Base-by-base conservation (phyloP, 1,284 basidiomycete genomes). In the Sanguinoderma infundibulare region DNA sequence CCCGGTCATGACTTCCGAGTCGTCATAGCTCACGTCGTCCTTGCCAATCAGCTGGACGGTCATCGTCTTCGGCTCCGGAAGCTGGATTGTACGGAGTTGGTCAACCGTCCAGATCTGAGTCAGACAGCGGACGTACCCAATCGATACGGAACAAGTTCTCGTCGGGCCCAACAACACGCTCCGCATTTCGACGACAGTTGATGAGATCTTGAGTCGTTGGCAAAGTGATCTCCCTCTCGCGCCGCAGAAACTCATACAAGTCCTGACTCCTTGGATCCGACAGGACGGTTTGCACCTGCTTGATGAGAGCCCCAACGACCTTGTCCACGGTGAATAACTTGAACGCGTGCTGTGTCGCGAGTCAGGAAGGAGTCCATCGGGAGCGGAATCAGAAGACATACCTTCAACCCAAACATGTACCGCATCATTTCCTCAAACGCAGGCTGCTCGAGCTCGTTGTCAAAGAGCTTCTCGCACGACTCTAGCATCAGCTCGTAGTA, bases 281-380 rank as follows among this genome's bases (percentile, higher is more conserved):
- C 35, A 96, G 81, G 56, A 96, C 83, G 34, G 85, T 80, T 75
- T 98, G 95, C 2, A 91, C 86, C 81, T 92, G 95, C 75, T 93
- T 98, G 77, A 95, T 90, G 69, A 95, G 84, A n/a, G 87, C 84
- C 2, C 91, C 91, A 57, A 97, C 87, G 53, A 97, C 83, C 75
- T 97, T 95, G 78, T 98, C 96, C n/a, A 98, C 79, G 0, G 96
- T 98, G 73, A 97, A 98, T 71, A 94, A 86, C 71, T 91, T 90
- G 75, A 94, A 97, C 0, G 87, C 87, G 39, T 89, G 79, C 89
- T 91, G 60, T 7, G 63, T 3, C 5, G 5, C 14, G 15, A 12
- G 5, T 36, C 12, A 53, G n/a, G 9, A 49, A 14, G 15, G 10
- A 30, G 22, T 57, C 47, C 10, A 36, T 55, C 62, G 40, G 34